phyloP scores from a whole-genome alignment of 768 basidiomycete genomes.

The Cyathus striatus region DNA sequence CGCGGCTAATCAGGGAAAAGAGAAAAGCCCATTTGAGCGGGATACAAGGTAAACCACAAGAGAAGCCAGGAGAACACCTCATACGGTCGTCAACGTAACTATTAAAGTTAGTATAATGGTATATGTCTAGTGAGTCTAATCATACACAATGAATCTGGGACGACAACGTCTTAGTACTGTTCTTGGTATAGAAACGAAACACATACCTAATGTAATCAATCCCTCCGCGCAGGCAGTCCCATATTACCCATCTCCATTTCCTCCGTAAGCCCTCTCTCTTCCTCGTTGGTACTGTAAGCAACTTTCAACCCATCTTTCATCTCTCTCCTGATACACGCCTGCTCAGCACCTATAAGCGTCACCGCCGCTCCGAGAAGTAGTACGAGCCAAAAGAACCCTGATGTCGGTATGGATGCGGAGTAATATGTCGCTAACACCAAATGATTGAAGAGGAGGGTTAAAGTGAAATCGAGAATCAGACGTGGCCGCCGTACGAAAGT shows the following conservation, averaged over 20 bases:
- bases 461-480: slow-evolving; percentile 88
- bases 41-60: too few species aligned
- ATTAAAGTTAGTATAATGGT: too few species aligned
- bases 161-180: too few species aligned
- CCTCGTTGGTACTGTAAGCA: slow-evolving; percentile 39
- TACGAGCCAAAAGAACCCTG: slow-evolving; percentile 89
- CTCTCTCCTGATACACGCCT: slow-evolving; percentile 86
- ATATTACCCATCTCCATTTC: slow-evolving; percentile 51
- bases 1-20: too few species aligned
- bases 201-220: too few species aligned
- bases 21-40: too few species aligned
- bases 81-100: too few species aligned
- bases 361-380: slow-evolving; percentile 65
- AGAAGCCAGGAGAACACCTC: too few species aligned
- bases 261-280: slow-evolving; percentile 50
- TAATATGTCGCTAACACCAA: slow-evolving; percentile 93
- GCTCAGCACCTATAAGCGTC: slow-evolving; percentile 81
- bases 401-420: slow-evolving; percentile 76
- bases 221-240: not conserved
- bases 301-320: slow-evolving; percentile 80
- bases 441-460: slow-evolving; percentile 90
- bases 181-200: too few species aligned
- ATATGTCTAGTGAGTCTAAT: too few species aligned
- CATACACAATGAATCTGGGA: too few species aligned
- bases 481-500: slow-evolving; percentile 86